Evolutionary conservation across 768 basidiomycete species (phyloP).

Genomic region (Sutorius australiensis): DNA sequence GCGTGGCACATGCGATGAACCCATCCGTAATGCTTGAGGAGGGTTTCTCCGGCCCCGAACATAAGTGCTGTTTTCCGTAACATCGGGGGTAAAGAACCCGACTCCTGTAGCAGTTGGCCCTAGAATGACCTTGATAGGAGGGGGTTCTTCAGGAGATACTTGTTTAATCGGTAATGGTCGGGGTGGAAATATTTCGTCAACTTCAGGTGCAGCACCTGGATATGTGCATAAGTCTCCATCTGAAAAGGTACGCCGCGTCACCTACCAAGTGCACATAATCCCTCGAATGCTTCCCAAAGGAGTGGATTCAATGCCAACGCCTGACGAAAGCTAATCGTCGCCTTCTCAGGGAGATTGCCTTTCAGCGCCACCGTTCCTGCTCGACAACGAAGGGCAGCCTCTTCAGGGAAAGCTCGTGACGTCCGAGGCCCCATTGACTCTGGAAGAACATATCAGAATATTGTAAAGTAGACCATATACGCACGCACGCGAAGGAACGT

Average conservation of each 20-base stretch:
- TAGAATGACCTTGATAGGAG: slow-evolving; percentile 33
- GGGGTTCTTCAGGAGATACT: slow-evolving; percentile 48
- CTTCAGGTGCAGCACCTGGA: slow-evolving; percentile 63
- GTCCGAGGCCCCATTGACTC: slow-evolving; percentile 53
- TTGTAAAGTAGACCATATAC: slow-evolving; percentile 1
- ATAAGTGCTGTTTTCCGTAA: slow-evolving; percentile 51
- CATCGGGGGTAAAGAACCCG: slow-evolving; percentile 76
- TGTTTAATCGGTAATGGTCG: slow-evolving; percentile 55
- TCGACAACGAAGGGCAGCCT: slow-evolving; percentile 71
- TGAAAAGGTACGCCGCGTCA: slow-evolving; percentile 6
- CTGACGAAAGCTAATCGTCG: slow-evolving; percentile 64
- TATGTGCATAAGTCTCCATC: slow-evolving; percentile 12
- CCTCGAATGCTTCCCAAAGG: slow-evolving; percentile 92
- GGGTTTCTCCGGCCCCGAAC: slow-evolving; percentile 57
- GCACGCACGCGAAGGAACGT: slow-evolving; percentile 56
- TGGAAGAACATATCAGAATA: slow-evolving; percentile 27
- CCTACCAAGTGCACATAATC: slow-evolving; percentile 74
- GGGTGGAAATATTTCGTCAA: slow-evolving; percentile 71
- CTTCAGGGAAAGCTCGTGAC: slow-evolving; percentile 62
- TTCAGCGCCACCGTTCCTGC: slow-evolving; percentile 74
- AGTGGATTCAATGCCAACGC: slow-evolving; percentile 73
- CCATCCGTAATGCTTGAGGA: slow-evolving; percentile 55
- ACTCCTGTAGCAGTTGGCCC: slow-evolving; percentile 58
- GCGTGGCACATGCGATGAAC: slow-evolving; percentile 44
- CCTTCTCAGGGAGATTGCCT: slow-evolving; percentile 73